Percentiles rank a stretch among this genome's conserved stretches.
Evolutionary conservation across 352 stramenopile genomes (phyloP).

Genomic region (Phytophthora cryptogea): DNA sequence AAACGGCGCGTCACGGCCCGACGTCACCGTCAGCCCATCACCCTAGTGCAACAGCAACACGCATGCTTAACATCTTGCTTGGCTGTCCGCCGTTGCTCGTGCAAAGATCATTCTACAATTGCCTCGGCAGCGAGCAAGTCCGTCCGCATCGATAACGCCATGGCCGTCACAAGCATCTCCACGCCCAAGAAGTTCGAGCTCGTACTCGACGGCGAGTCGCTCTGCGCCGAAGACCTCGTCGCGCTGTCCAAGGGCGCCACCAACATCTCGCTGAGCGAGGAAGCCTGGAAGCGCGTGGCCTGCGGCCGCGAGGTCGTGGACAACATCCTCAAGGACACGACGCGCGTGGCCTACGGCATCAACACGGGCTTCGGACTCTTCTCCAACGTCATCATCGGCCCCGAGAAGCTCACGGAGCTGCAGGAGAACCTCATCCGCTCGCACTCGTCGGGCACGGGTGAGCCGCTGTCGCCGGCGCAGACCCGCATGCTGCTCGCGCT

Average conservation of each 20-base stretch:
- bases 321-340: conserved; percentile 83
- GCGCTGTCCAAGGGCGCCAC: conserved; percentile 63
- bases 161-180: conserved; percentile 11
- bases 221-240: conserved; percentile 75
- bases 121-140: conserved; percentile 23
- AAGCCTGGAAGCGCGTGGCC: conserved; percentile 79
- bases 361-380: conserved; percentile 93
- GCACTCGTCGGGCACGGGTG: conserved; percentile 80
- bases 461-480: conserved; percentile 69
- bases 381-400: conserved; percentile 88
- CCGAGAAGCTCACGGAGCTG: conserved; percentile 84
- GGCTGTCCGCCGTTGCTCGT: conserved; percentile 3
- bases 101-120: conserved; percentile 27
- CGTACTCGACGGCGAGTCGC: conserved; percentile 71
- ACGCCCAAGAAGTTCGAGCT: conserved; percentile 29
- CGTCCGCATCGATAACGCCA: conserved; percentile 1
- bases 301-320: conserved; percentile 81
- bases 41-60: conserved; percentile 19
- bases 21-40: conserved; percentile 22
- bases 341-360: conserved; percentile 89
- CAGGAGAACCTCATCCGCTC: conserved; percentile 88
- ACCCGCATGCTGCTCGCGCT: conserved; percentile 89
- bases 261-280: conserved; percentile 59
- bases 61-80: conserved; percentile 4
- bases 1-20: conserved; percentile 19